Conservation (phyloP, 257 asterid genomes). For the Przewalskia tangutica region DNA sequence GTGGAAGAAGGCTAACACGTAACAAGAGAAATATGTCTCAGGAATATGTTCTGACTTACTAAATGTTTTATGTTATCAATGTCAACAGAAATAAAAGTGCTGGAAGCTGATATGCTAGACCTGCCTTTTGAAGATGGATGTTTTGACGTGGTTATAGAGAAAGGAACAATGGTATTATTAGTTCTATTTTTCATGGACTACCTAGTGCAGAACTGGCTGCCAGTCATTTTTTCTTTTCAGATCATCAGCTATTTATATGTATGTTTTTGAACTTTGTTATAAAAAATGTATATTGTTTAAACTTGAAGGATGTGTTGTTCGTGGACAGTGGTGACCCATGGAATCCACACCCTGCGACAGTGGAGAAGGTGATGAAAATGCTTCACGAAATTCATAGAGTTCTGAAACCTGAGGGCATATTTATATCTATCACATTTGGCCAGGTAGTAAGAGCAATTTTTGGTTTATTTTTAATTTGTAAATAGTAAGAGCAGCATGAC, state of each 20-base stretch:
- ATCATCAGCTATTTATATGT: neutral
- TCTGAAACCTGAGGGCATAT: conserved; percentile 67
- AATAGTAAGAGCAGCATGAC: neutral
- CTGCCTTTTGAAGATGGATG: conserved; percentile 71
- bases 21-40: neutral
- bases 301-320: conserved; percentile 78
- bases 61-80: conserved; percentile 6
- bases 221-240: neutral
- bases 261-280: conserved; percentile 4
- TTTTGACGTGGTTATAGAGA: conserved; percentile 91
- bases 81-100: conserved; percentile 58
- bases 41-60: neutral
- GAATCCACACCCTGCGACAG: conserved; percentile 77
- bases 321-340: conserved; percentile 98
- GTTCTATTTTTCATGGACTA: neutral
- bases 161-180: conserved; percentile 86
- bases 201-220: neutral
- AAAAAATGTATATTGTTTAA: conserved; percentile 5
- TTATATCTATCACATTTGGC: conserved; percentile 84
- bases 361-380: conserved; percentile 61
- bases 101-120: conserved; percentile 96
- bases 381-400: conserved; percentile 81
- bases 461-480: neutral
- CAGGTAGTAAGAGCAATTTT: conserved; percentile 42
- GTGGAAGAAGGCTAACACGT: neutral